These are phyloP conservation scores for Pythium sukuiense DNA, from an alignment of 352 stramenopile species.

Conservation along the genomic window DNA sequence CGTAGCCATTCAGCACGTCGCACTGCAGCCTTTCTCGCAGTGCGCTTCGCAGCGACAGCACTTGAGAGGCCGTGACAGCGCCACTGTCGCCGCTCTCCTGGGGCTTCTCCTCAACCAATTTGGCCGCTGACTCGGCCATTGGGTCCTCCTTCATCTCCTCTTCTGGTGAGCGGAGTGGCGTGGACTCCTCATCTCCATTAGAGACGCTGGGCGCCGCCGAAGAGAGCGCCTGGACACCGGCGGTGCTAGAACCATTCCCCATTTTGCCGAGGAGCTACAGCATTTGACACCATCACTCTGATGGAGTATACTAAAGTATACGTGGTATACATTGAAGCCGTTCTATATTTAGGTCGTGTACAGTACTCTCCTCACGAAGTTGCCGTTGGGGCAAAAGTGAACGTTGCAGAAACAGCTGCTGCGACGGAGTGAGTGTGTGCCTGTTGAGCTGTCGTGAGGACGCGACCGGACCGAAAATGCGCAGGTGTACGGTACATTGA, in stretches of 20 bases:
- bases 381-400: background rate
- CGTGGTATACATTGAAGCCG: background rate
- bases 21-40: slow-evolving; percentile 42
- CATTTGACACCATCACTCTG: background rate
- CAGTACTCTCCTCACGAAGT: background rate
- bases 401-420: slow-evolving; percentile 3
- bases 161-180: background rate
- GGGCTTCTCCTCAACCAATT: background rate
- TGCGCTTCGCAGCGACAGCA: slow-evolving; percentile 38
- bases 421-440: background rate
- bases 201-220: background rate
- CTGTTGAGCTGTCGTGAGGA: background rate
- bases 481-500: background rate
- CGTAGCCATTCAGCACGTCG: slow-evolving; percentile 22
- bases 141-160: background rate
- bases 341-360: background rate
- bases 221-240: background rate
- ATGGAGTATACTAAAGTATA: background rate
- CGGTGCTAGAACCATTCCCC: background rate
- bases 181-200: background rate
- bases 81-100: background rate
- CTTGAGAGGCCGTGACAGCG: slow-evolving; percentile 25
- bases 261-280: background rate
- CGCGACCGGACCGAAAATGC: slow-evolving; percentile 1
- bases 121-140: background rate